phyloP scores from a whole-genome alignment of 2,329 filamentous ascomycete species.

The Pestalotiopsis sp. region DNA sequence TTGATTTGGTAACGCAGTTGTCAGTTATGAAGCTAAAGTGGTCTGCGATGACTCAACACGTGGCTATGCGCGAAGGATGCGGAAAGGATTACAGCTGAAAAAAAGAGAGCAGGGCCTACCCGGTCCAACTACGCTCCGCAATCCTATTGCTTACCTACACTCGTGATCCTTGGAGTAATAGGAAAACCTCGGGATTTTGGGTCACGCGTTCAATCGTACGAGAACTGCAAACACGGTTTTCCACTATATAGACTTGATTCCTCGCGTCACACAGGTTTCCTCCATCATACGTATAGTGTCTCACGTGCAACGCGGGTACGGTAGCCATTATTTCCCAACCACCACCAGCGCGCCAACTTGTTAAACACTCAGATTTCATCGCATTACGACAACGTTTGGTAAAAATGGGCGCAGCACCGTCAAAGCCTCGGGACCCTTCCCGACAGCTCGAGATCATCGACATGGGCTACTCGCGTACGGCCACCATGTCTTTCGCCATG shows the following conservation, averaged over 20 bases:
- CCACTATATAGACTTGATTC: too few species aligned
- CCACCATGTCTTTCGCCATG: constrained; percentile 49
- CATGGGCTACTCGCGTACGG: constrained; percentile 47
- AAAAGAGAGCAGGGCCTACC: background rate
- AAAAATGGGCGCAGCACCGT: constrained; percentile 1
- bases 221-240: too few species aligned
- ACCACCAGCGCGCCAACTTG: background rate
- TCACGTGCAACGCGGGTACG: too few species aligned
- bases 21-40: too few species aligned
- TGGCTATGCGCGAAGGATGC: background rate
- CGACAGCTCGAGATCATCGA: constrained; percentile 40
- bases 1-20: too few species aligned
- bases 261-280: too few species aligned
- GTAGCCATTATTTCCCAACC: background rate
- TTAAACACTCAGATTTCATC: background rate
- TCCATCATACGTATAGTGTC: too few species aligned
- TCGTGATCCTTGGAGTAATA: background rate
- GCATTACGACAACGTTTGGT: background rate
- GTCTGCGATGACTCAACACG: too few species aligned
- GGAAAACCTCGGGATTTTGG: too few species aligned
- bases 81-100: background rate
- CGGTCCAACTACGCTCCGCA: background rate
- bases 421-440: constrained; percentile 7
- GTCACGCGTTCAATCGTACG: too few species aligned
- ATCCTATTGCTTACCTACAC: background rate